These are phyloP conservation scores for Rutstroemia sp. DNA, from an alignment of 2,329 filamentous ascomycete species.

Conservation along the genomic window DNA sequence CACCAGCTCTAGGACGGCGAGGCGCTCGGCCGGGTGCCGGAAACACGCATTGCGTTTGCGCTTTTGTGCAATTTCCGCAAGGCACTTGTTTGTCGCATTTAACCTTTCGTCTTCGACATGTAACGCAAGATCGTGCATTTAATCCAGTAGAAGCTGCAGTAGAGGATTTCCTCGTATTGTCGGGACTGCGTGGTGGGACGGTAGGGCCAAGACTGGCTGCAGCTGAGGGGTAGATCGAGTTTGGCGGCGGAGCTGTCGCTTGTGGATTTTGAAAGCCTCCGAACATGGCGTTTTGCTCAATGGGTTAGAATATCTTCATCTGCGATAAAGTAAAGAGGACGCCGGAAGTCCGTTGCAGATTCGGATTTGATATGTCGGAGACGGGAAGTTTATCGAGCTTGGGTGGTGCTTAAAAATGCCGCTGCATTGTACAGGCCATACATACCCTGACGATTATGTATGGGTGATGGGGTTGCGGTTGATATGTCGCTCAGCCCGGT, in stretches of 20 bases:
- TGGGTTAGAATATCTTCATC: neutral
- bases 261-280: slow-evolving; percentile 2
- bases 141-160: slow-evolving; percentile 20
- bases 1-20: slow-evolving; percentile 58
- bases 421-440: too few species aligned
- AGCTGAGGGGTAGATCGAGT: slow-evolving; percentile 1
- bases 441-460: too few species aligned
- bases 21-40: slow-evolving; percentile 68
- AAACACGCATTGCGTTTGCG: slow-evolving; percentile 65
- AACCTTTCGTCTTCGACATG: slow-evolving; percentile 55
- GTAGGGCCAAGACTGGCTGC: neutral
- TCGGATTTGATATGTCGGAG: too few species aligned
- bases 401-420: too few species aligned
- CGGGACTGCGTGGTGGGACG: slow-evolving; percentile 4
- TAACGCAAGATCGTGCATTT: slow-evolving; percentile 36
- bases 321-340: too few species aligned
- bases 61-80: slow-evolving; percentile 67
- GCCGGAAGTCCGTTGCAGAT: too few species aligned
- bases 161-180: slow-evolving; percentile 11
- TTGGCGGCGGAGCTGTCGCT: neutral
- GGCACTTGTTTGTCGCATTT: slow-evolving; percentile 70
- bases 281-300: slow-evolving; percentile 1
- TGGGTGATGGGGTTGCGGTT: too few species aligned
- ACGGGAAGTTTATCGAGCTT: too few species aligned
- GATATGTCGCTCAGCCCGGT: too few species aligned